Evolutionary conservation across 2,329 filamentous ascomycete genomes (phyloP).

Genomic region (Colletotrichum coccodes): DNA sequence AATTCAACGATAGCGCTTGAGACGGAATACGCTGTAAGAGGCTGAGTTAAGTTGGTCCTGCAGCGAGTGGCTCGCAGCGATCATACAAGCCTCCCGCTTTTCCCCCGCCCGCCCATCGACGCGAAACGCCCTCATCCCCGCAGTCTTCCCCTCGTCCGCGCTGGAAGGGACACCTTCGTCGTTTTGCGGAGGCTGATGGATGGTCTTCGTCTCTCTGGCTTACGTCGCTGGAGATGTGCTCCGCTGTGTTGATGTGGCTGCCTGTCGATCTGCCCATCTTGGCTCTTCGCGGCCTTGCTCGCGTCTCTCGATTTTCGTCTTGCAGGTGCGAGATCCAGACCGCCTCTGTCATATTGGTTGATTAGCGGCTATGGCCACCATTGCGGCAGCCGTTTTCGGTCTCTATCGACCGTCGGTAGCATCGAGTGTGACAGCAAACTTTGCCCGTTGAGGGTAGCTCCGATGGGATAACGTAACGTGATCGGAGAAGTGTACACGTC

Average conservation of each 20-base stretch:
- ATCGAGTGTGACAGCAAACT: not conserved
- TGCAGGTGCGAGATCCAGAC: constrained; percentile 9
- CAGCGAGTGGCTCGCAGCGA: constrained; percentile 1
- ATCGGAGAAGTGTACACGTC: not conserved
- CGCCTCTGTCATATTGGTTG: not conserved
- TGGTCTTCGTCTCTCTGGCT: not conserved
- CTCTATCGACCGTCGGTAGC: not conserved
- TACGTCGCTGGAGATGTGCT: not conserved
- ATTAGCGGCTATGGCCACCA: not conserved
- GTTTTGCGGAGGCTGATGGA: not conserved
- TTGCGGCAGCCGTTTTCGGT: not conserved
- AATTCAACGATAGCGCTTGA: not conserved
- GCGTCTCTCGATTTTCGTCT: not conserved
- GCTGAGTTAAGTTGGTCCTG: not conserved
- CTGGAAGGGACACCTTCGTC: not conserved
- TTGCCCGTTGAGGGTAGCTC: not conserved
- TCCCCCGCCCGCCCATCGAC: not conserved
- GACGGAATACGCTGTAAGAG: not conserved
- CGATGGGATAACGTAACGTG: not conserved
- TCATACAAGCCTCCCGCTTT: not conserved
- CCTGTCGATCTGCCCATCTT: not conserved
- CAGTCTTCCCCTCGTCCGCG: not conserved
- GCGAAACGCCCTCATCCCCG: not conserved
- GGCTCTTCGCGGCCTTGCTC: not conserved
- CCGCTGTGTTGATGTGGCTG: not conserved